Evolutionary conservation across 2,329 filamentous ascomycete genomes (phyloP), one percentile per base, ranked within the genome.

Genomic region (Botrytis fragariae): DNA sequence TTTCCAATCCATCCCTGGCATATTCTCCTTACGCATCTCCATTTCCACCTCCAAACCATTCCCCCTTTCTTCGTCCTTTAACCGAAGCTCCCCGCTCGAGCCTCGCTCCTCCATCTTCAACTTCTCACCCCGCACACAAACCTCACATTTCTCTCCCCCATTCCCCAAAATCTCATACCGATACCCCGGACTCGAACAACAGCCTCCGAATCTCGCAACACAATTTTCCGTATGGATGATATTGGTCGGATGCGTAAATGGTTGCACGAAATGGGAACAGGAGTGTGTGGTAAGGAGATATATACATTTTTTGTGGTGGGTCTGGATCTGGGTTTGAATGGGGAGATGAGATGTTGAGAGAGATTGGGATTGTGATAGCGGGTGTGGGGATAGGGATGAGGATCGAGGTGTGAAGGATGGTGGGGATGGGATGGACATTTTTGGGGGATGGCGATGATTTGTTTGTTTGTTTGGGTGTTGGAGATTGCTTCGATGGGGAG

Each of bases 11-110:
- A 61, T 39, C 12, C 3, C 5, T n/a, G 48, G 12, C 4, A n/a
- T 16, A 51, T 39, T 2, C 10, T n/a, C 14, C 5, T 18, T 9
- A 9, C 1, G 4, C n/a, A 0, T 3, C 7, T 54, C 4, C 12
- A 18, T 32, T 16, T 20, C 29, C 29, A 35, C 9, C 18, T 35
- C 29, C 18, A 59, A 59, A 18, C 1, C 14, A 18, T 39, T 29
- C 4, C 32, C 14, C 7, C 20, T 9, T n/a, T n/a, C 48, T 5
- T 51, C 25, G 16, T n/a, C 14, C 16, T 6, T n/a, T 16, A 54
- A n/a, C 12, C 48, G 25, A 54, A 54, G 1, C 25, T 54, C 48
- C 25, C 25, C 48, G 3, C 25, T n/a, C 48, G 12, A 54, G 25
- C 10, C 5, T 12, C 20, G 37, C 22, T 39, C 45, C 32, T 25